Percentiles rank a stretch among this genome's conserved stretches.
Evolutionary conservation across 441 rosid genomes (phyloP).

Genomic region (Euphorbia celastroides): DNA sequence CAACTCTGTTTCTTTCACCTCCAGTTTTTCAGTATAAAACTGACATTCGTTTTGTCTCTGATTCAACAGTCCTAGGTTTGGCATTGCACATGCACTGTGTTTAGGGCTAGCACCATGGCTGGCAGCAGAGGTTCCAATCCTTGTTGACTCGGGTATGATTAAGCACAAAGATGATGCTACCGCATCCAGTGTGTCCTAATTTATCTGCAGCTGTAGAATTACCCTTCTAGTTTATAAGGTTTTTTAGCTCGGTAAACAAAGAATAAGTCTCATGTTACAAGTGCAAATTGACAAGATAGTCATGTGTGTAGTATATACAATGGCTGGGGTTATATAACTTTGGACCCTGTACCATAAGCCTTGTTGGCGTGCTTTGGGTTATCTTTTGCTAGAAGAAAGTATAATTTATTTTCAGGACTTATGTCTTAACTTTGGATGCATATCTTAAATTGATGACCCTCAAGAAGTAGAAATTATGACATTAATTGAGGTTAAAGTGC

Average conservation of each 20-base stretch:
- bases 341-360: too few relatives aligned
- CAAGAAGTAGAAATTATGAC: neutral
- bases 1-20: neutral
- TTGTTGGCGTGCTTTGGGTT: neutral
- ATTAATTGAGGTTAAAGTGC: too few relatives aligned
- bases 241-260: neutral
- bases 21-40: neutral
- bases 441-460: neutral
- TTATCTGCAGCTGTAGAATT: neutral
- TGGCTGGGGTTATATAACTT: neutral
- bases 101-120: conserved; percentile 99
- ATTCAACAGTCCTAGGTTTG: conserved; percentile 73
- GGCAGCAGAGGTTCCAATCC: conserved; percentile 92
- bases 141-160: conserved; percentile 91
- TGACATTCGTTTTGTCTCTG: conserved; percentile 8
- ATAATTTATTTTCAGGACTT: neutral
- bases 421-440: neutral
- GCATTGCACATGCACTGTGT: conserved; percentile 95
- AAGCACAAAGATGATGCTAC: conserved; percentile 91
- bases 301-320: neutral
- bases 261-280: neutral
- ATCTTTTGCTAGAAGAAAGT: neutral
- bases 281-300: neutral
- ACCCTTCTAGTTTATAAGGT: neutral
- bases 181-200: conserved; percentile 48